phyloP scores from a whole-genome alignment of 2,329 filamentous ascomycete genomes.

The Colletotrichum sp. region DNA sequence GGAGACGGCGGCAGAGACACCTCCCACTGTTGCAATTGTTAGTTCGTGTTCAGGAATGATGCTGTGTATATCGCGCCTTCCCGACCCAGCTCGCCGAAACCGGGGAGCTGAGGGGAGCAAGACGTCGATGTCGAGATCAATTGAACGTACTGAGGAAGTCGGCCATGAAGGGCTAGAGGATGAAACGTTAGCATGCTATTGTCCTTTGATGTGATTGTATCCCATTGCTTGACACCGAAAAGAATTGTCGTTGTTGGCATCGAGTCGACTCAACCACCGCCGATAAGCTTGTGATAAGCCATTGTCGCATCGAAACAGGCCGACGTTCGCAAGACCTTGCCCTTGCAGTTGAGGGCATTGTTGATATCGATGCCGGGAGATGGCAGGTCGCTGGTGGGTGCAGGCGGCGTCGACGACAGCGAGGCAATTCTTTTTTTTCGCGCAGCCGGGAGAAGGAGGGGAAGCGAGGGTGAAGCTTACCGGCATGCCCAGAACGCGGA shows the following conservation, averaged over 20 bases:
- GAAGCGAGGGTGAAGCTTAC: conserved; percentile 49
- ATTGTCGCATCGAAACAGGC: not conserved
- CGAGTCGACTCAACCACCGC: not conserved
- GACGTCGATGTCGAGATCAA: not conserved
- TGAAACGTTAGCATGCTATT: conserved; percentile 36
- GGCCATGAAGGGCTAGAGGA: conserved; percentile 82
- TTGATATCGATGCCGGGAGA: not conserved
- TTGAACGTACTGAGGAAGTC: conserved; percentile 95
- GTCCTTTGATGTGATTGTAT: not conserved
- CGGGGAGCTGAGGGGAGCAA: not conserved
- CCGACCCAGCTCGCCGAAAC: not conserved
- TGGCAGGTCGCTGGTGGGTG: conserved; percentile 15
- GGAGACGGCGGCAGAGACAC: conserved; percentile 99
- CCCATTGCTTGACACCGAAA: not conserved
- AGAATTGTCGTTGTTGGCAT: not conserved
- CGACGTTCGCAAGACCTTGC: no score
- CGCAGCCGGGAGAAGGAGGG: conserved; percentile 17
- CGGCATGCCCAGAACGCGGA: conserved; percentile 66
- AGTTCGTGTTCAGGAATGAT: conserved; percentile 11
- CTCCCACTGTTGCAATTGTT: conserved; percentile 77
- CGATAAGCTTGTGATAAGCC: not conserved
- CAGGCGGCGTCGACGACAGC: conserved; percentile 19
- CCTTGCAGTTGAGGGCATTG: not conserved
- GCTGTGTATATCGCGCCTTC: not conserved
- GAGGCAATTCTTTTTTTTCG: conserved; percentile 32